phyloP scores from a whole-genome alignment of 1,284 basidiomycete genomes.

The Sporisorium scitamineum region DNA sequence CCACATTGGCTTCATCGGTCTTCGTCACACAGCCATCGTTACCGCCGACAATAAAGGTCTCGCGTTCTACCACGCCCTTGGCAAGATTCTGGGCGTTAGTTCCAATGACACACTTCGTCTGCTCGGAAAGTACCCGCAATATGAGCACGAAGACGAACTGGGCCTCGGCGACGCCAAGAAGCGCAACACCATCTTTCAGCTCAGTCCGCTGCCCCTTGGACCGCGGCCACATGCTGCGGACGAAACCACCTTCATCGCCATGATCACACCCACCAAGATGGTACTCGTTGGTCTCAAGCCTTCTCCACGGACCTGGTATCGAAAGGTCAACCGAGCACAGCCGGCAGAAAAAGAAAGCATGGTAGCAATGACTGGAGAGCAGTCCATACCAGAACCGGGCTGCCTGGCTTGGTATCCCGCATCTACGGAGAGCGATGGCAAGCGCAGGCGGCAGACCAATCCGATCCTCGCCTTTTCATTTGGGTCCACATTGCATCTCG shows the following conservation, averaged over 20 bases:
- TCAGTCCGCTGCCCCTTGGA: constrained; percentile 86
- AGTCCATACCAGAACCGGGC: constrained; percentile 17
- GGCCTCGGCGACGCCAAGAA: constrained; percentile 31
- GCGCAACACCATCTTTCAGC: constrained; percentile 77
- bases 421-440: constrained; percentile 41
- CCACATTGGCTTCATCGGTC: constrained; percentile 89
- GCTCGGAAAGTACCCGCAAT: constrained; percentile 80
- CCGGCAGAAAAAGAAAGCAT: constrained; percentile 17
- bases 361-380: not conserved
- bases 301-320: constrained; percentile 86
- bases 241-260: constrained; percentile 82
- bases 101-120: constrained; percentile 94
- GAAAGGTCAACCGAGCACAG: constrained; percentile 34
- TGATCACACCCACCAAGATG: constrained; percentile 89
- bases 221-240: constrained; percentile 82
- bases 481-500: constrained; percentile 47
- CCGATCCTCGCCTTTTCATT: constrained; percentile 62
- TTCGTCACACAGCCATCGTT: constrained; percentile 91
- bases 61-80: constrained; percentile 94
- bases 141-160: constrained; percentile 43
- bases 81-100: constrained; percentile 93
- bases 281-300: constrained; percentile 94
- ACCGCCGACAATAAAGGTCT: constrained; percentile 91
- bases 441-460: constrained; percentile 44
- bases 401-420: constrained; percentile 64